These are phyloP conservation scores for Scutellospora calospora DNA, from an alignment of 371 early-diverging fungal species.

Conservation along the genomic window DNA sequence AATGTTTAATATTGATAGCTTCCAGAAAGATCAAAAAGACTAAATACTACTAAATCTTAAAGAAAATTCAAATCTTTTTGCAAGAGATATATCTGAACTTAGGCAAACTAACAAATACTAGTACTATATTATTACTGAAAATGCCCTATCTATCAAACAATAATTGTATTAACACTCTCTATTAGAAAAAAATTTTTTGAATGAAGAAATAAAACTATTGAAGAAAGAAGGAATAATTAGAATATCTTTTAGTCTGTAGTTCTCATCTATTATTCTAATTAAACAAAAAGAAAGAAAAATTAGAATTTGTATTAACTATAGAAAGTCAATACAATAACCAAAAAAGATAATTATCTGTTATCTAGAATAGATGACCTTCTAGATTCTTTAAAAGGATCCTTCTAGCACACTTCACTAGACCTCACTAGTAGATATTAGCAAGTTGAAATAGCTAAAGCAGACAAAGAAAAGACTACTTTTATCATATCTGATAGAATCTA, in stretches of 20 bases:
- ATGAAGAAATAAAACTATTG: too few species aligned
- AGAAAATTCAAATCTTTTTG: too few species aligned
- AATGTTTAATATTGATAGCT: too few species aligned
- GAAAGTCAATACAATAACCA: not conserved
- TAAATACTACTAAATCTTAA: too few species aligned
- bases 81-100: too few species aligned
- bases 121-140: too few species aligned
- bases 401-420: not conserved
- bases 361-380: not conserved
- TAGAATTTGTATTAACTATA: not conserved
- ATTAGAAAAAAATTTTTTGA: too few species aligned
- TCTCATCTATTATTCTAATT: not conserved
- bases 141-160: too few species aligned
- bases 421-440: conserved; percentile 40
- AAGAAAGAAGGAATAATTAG: too few species aligned
- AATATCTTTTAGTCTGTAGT: not conserved
- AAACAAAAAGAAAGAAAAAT: not conserved
- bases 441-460: conserved; percentile 26
- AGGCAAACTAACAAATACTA: too few species aligned
- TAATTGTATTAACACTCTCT: too few species aligned
- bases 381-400: not conserved
- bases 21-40: too few species aligned
- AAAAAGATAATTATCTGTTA: not conserved
- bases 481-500: not conserved
- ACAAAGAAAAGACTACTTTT: conserved; percentile 10